Evolutionary conservation across 371 early-diverging fungal species (phyloP).

Genomic region (Apophysomyces sp.): DNA sequence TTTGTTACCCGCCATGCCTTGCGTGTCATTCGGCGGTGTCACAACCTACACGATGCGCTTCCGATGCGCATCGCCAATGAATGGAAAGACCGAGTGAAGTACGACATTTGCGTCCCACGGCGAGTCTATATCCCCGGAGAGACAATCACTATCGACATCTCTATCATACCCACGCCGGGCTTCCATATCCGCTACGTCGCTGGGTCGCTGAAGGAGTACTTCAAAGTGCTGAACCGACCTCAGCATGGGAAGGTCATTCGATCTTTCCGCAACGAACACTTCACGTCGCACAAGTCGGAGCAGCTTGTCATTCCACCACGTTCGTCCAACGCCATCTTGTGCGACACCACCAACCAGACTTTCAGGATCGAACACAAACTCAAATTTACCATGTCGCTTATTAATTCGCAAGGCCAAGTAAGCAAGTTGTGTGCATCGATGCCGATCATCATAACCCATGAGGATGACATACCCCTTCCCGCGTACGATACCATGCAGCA

Average conservation of each 20-base stretch:
- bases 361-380: conserved; percentile 38
- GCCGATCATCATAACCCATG: conserved; percentile 22
- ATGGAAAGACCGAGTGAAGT: neutral
- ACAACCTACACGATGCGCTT: neutral
- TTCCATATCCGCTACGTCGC: neutral
- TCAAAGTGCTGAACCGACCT: neutral
- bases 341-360: neutral
- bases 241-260: neutral
- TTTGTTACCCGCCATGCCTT: conserved; percentile 17
- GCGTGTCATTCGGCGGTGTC: conserved; percentile 6
- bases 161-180: neutral
- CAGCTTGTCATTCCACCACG: neutral
- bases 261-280: neutral
- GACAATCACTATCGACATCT: neutral
- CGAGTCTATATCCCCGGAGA: neutral
- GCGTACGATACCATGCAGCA: conserved; percentile 7
- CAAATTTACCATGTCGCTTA: conserved; percentile 34
- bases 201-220: conserved; percentile 3
- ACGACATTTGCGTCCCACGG: neutral
- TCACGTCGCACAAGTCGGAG: neutral
- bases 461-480: conserved; percentile 1
- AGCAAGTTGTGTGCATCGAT: conserved; percentile 33
- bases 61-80: neutral
- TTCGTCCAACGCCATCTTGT: neutral
- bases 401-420: conserved; percentile 22